Evolutionary conservation across 2,329 filamentous ascomycete species (phyloP).

Genomic region (Aspergillus nomiae): DNA sequence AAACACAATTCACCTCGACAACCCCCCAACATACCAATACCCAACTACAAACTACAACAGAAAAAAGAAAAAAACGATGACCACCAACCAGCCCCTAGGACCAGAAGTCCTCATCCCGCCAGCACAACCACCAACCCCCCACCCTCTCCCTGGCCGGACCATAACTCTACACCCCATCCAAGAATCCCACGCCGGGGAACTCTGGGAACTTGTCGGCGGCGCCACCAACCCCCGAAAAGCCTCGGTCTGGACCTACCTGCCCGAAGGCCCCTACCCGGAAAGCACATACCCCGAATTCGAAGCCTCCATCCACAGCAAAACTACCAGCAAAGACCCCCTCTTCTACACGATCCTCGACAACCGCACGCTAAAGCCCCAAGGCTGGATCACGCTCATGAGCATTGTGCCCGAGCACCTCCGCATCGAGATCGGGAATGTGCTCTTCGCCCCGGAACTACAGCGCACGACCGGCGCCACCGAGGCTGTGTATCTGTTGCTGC

Average conservation of each 20-base stretch:
- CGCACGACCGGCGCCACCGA: background rate
- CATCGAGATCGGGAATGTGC: background rate
- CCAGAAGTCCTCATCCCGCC: no score
- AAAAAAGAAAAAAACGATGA: background rate
- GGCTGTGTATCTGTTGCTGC: constrained; percentile 40
- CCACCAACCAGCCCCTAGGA: background rate
- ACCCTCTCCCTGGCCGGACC: background rate
- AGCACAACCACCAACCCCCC: background rate
- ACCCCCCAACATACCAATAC: background rate
- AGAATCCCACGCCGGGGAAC: background rate
- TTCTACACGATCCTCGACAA: background rate
- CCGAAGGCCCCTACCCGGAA: background rate
- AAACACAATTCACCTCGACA: background rate
- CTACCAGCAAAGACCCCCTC: background rate
- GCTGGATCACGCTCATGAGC: constrained; percentile 2
- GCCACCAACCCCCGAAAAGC: background rate
- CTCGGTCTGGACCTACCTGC: background rate
- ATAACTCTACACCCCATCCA: background rate
- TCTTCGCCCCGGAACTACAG: constrained; percentile 1
- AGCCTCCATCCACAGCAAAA: background rate
- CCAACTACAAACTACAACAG: background rate
- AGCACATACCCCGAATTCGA: background rate
- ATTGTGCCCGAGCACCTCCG: constrained; percentile 1
- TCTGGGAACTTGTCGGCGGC: background rate
- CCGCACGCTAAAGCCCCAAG: background rate